Evolutionary conservation across 2,329 filamentous ascomycete genomes (phyloP), one percentile per base, ranked within the genome.

Genomic region (Zymoseptoria ardabiliae): DNA sequence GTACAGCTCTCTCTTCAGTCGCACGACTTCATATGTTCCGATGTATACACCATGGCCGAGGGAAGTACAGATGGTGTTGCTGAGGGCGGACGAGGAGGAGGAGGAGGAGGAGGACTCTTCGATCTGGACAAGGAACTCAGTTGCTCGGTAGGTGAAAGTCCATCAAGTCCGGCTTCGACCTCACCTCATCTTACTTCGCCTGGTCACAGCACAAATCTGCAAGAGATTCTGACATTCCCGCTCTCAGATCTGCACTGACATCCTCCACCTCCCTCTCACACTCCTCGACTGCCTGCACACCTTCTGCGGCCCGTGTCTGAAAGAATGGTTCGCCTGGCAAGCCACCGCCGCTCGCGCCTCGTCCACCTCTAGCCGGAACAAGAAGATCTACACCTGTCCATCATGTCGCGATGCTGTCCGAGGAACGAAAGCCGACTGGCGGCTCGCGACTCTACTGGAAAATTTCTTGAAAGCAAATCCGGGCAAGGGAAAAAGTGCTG

Each of bases 171-270:
- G 13, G 54, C 30, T 45, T 45, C 35, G 17, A 45, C 35, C 35
- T 45, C 35, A 45, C 35, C 11, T n/a, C 35, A 45, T 30, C 28
- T 8, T 28, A 28, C 5, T 5, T 28, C 4, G 25, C 25, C 4
- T 9, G 25, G 21, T 50, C 45, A n/a, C 17, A 56, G 28, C 28
- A 56, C n/a, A 48, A 22, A 49, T 59, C 55, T 19, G 51, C 23
- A 58, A 28, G n/a, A n/a, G n/a, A n/a, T n/a, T n/a, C n/a, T n/a
- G n/a, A n/a, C n/a, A n/a, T n/a, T n/a, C n/a, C n/a, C n/a, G n/a
- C n/a, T n/a, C 58, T 96, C 60, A 97, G 92, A 99, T 99, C 70
- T 99, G 94, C 80, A 96, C 93, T 68, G 94, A 97, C 75, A 84
- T 75, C 59, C 69, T 75, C 52, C 73, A 72, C 65, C 73, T 74